Evolutionary conservation across 148 eudicot species (phyloP), one percentile per base, ranked within the genome.

Genomic region (Dysphania ambrosioides): DNA sequence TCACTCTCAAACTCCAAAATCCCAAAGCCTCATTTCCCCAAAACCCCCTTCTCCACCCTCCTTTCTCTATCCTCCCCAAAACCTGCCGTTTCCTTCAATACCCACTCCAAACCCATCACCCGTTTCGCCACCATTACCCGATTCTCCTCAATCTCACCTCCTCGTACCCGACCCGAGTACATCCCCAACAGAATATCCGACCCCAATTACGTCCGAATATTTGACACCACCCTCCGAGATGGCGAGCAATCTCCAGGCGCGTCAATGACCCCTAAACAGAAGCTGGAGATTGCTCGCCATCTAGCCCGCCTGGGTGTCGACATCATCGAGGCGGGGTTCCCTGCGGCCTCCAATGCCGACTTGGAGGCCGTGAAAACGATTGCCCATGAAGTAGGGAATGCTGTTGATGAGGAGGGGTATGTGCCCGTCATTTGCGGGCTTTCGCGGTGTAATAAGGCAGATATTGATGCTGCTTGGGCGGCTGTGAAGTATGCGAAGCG

Each of bases 241-340:
- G 97, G 97, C 53, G 99, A 96, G 75, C 99, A 96, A 74, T 92
- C 99, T 21, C 97, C 97, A 0, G 99, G 99, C 1, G 99, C 99
- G 59, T 80, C 97, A 32, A 90, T 92, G 97, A 92, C 92, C 24
- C 86, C 95, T 9, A 83, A 84, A 31, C 90, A 92, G 73, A 96
- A 96, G 81, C 90, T 96, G 13, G 89, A 90, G 75, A 88, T 96
- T 26, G 97, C 97, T 4, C 84, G 91, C 4, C 90, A 85, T 63
- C 83, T 92, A 3, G 83, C 97, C 12, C 86, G 82, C 35, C 88
- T 96, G 10, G 94, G 99, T 0, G 99, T 92, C 0, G 99, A 96
- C 70, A 78, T 92, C 0, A 96, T 92, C 44, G 99, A 92, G 82
- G 99, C 97, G 4, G 97, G 97, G 0, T 96, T 92, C 21, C 97